These are phyloP conservation scores for Phytophthora ramorum DNA, from an alignment of 352 stramenopile genomes.

Conservation along the genomic window DNA sequence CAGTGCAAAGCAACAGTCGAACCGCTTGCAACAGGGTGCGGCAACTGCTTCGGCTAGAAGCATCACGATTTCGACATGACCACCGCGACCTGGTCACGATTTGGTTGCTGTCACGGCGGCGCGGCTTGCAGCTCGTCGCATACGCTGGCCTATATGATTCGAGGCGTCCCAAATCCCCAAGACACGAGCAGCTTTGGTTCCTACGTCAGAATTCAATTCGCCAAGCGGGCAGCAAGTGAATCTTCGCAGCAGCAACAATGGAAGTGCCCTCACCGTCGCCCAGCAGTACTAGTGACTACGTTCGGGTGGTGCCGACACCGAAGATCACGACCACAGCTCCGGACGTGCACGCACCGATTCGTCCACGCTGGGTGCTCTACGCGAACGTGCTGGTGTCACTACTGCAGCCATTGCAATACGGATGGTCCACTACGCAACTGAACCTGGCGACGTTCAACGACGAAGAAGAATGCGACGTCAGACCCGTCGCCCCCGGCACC, in stretches of 20 bases:
- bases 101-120: neutral
- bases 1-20: neutral
- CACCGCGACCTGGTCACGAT: neutral
- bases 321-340: conserved; percentile 4
- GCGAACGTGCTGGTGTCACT: conserved; percentile 42
- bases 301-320: conserved; percentile 7
- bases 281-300: conserved; percentile 16
- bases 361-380: conserved; percentile 43
- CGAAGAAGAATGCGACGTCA: conserved; percentile 41
- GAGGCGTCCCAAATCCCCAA: conserved; percentile 7
- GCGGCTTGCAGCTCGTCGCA: conserved; percentile 4
- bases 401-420: conserved; percentile 53
- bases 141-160: neutral
- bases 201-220: conserved; percentile 23
- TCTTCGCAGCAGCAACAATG: conserved; percentile 7
- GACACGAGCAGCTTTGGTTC: neutral
- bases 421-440: conserved; percentile 59
- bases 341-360: conserved; percentile 13
- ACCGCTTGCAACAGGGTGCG: neutral
- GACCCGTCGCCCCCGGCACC: conserved; percentile 40
- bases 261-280: conserved; percentile 14
- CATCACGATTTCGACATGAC: conserved; percentile 8
- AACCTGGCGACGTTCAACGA: conserved; percentile 59
- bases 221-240: conserved; percentile 14
- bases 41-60: neutral